Evolutionary conservation across 1,284 basidiomycete species (phyloP).

Genomic region (Sutorius eximius): DNA sequence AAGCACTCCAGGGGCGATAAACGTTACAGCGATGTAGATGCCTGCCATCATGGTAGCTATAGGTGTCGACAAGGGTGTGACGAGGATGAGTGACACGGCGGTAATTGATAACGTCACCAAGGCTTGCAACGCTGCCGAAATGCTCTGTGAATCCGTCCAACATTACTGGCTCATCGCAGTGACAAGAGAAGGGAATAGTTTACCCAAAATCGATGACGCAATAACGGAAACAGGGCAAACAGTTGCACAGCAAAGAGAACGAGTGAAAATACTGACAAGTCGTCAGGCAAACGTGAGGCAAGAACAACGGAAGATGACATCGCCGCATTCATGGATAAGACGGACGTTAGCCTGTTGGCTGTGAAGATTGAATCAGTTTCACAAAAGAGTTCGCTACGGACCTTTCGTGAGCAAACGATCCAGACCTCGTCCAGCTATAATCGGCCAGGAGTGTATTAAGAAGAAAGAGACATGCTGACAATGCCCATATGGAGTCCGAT

Average conservation of each 20-base stretch:
- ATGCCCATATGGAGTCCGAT: slow-evolving; percentile 95
- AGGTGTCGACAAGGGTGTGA: slow-evolving; percentile 51
- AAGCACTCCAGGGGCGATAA: slow-evolving; percentile 68
- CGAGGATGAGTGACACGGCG: slow-evolving; percentile 50
- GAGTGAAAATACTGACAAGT: slow-evolving; percentile 88
- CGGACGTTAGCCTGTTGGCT: slow-evolving; percentile 72
- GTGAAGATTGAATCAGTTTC: slow-evolving; percentile 21
- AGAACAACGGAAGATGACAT: slow-evolving; percentile 93
- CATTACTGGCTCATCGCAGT: slow-evolving; percentile 19
- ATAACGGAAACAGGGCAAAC: slow-evolving; percentile 83
- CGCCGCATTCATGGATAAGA: slow-evolving; percentile 92
- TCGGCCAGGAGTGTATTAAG: slow-evolving; percentile 68
- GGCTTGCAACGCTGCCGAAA: slow-evolving; percentile 46
- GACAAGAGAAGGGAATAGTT: slow-evolving; percentile 26
- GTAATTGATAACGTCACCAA: slow-evolving; percentile 52
- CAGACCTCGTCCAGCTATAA: slow-evolving; percentile 46
- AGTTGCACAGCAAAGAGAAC: slow-evolving; percentile 83
- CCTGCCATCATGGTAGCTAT: slow-evolving; percentile 51
- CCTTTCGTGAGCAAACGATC: slow-evolving; percentile 41
- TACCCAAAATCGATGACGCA: slow-evolving; percentile 80
- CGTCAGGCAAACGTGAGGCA: slow-evolving; percentile 83
- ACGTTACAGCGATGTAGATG: slow-evolving; percentile 58
- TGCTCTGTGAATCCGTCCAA: slow-evolving; percentile 39
- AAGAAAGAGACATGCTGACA: slow-evolving; percentile 68
- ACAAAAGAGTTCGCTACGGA: slow-evolving; percentile 21